Evolutionary conservation across 208 protist genomes (phyloP), one percentile per base, ranked within the genome.

Genomic region (Herpetomonas tarakana): DNA sequence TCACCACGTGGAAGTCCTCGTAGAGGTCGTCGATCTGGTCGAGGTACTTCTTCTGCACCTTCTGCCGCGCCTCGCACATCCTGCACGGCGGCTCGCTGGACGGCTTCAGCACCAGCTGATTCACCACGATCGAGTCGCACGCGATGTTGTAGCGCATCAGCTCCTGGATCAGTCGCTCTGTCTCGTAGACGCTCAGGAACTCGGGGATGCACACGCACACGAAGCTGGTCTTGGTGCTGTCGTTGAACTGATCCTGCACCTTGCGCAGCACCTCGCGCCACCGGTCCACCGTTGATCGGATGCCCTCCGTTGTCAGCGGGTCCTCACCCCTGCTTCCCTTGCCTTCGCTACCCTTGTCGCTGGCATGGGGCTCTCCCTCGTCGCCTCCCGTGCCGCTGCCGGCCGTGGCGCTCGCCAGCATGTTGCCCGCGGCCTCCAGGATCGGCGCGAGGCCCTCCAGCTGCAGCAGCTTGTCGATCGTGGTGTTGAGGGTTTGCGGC

Each of bases 111-210:
- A 91, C 69, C 28, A 99, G 70, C 76, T 99, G 97, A 78, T 99
- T 98, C 19, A 99, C 97, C 27, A 99, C 79, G 54, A 99, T 92
- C 68, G 96, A 96, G 55, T 98, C 87, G 54, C 84, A 86, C 66
- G 98, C 95, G 58, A 99, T 99, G 41, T 98, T 91, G 58, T 93
- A 97, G 67, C 96, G 96, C 62, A 86, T 90, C 18, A 99, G 77
- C 59, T 98, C 91, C 81, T 99, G 96, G n/a, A 99, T 78, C 2
- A 99, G 76, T 21, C 98, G 79, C 74, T 99, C 98, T 9, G 98
- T 99, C 68, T 99, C 98, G 71, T 99, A 99, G 0, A 99, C 77
- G 51, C 97, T 98, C 12, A 99, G 81, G 64, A 99, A 99, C 79
- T 99, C 98, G 26, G 98, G 92, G 53, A 99, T 99, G 71, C 97